Evolutionary conservation across 192 early-diverging fungal genomes (phyloP), one percentile per base, ranked within the genome.

Genomic region (Dimargaris cristalligena): DNA sequence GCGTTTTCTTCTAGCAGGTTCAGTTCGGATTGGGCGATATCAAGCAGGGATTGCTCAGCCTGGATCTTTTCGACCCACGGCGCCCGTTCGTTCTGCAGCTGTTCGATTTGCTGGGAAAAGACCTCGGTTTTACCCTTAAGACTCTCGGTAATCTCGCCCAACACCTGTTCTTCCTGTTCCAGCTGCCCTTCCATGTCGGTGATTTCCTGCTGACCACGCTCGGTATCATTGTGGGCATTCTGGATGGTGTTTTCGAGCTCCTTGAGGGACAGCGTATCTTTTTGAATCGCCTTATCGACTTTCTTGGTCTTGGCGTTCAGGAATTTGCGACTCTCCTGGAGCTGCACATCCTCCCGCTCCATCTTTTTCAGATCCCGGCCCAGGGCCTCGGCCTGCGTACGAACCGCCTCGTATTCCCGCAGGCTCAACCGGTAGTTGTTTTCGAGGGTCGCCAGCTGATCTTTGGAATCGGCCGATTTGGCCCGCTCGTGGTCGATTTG

Each of bases 31-130:
- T 79, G 68, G 14, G 80, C 76, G 59, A 94, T 75, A 57, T 94
- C 83, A n/a, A 92, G 70, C 47, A 72, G 62, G 30, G 83, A 77
- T 65, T 87, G 79, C 54, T 80, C 81, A 30, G 62, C 79, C 50
- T 83, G 83, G 63, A 91, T 81, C 67, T 83, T 85, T 60, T 92
- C 90, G 44, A 73, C 74, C 88, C 87, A 92, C 1, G 94, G 96
- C 4, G 80, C 82, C 22, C 96, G 70, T 59, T 89, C 80, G 28
- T 77, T 78, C 67, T 99, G 89, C 61, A 89, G 79, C 51, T 84
- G 73, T 63, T 90, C 89, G 23, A 99, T 92, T 45, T 89, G 67
- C 29, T 72, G 66, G 44, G 89, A 80, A 62, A 87, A 85, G n/a
- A 58, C 75, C 34, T 89, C 81, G 0, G 96, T 95, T 67, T 97